Evolutionary conservation across 805 yeast species (phyloP), one percentile per base, ranked within the genome.

Genomic region (Kluyveromyces aestuarii): DNA sequence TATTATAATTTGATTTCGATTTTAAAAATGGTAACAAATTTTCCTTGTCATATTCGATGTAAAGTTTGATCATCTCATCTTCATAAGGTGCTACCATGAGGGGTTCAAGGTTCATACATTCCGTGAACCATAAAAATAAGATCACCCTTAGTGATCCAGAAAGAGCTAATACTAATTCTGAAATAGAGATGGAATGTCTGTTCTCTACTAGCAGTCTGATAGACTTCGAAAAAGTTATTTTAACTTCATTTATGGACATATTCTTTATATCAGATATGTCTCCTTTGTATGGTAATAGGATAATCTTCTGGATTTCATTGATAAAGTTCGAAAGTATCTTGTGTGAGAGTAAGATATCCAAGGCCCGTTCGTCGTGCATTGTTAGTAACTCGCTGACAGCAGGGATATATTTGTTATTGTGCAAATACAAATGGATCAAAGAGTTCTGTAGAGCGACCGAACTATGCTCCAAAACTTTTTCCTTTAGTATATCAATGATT

Each of bases 371-470:
- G 60, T 85, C 89, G 52, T 74, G 70, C 27, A 84, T 64, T 16
- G 62, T 62, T 13, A 87, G 71, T 54, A 87, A 69, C 59, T 84
- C 89, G 0, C 72, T 72, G 8, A 84, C 79, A 1, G 96, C 90
- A 35, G 72, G 71, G 1, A 69, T 67, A 2, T 84, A 84, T 40
- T 82, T 82, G 33, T 76, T 75, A 0, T 79, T 66, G 45, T 74
- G 72, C 10, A 83, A 66, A 55, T 83, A 83, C 9, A 88, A 57
- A 10, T 74, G 67, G 27, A 81, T 72, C 25, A 81, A 62, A 39
- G 72, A 63, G 35, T 70, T 60, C 47, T 84, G 66, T 13, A 80
- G 19, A 11, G 47, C 54, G 35, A 48, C 50, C 3, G 54, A 60
- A 35, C 64, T 63, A 10, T 63, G 59, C 41, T 41, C 53, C 46